These are phyloP conservation scores for Heterobasidion parviporum DNA, from an alignment of 1,284 basidiomycete species.

Conservation along the genomic window DNA sequence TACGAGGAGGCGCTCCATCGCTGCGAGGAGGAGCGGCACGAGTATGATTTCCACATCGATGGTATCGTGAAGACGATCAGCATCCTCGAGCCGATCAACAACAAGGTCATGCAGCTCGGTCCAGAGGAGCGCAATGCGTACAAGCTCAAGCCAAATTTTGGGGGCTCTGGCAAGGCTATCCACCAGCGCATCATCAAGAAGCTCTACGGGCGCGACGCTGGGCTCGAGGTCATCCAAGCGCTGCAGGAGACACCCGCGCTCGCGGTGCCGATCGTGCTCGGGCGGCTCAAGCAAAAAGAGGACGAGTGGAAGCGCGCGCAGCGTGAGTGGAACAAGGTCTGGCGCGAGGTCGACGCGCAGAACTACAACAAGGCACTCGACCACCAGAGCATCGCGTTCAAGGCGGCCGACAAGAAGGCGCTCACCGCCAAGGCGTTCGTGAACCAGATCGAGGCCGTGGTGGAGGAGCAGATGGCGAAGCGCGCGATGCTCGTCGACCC, in stretches of 20 bases:
- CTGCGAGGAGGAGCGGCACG: constrained; percentile 95
- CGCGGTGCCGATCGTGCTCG: constrained; percentile 92
- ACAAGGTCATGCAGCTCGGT: constrained; percentile 79
- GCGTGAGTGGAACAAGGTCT: constrained; percentile 98
- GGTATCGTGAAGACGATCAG: constrained; percentile 92
- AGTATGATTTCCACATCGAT: constrained; percentile 99
- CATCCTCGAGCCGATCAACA: constrained; percentile 87
- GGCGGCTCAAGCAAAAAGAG: constrained; percentile 91
- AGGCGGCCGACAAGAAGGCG: constrained; percentile 87
- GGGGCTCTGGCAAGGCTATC: constrained; percentile 85
- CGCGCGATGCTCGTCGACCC: constrained; percentile 73
- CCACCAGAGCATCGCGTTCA: constrained; percentile 90
- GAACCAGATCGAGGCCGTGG: constrained; percentile 82
- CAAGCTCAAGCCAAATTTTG: constrained; percentile 88
- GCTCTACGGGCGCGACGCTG: constrained; percentile 87
- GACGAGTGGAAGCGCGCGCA: constrained; percentile 99
- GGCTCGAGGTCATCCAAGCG: constrained; percentile 82
- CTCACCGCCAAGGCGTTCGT: constrained; percentile 80
- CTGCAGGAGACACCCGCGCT: constrained; percentile 91
- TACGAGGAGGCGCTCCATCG: constrained; percentile 98
- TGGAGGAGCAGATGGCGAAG: constrained; percentile 80
- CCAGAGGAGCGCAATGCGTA: constrained; percentile 78
- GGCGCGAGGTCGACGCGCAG: constrained; percentile 92
- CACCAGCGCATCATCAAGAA: constrained; percentile 96
- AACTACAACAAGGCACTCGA: constrained; percentile 93